Conservation (phyloP, 805 yeast genomes). For the Cyberlindnera mrakii region DNA sequence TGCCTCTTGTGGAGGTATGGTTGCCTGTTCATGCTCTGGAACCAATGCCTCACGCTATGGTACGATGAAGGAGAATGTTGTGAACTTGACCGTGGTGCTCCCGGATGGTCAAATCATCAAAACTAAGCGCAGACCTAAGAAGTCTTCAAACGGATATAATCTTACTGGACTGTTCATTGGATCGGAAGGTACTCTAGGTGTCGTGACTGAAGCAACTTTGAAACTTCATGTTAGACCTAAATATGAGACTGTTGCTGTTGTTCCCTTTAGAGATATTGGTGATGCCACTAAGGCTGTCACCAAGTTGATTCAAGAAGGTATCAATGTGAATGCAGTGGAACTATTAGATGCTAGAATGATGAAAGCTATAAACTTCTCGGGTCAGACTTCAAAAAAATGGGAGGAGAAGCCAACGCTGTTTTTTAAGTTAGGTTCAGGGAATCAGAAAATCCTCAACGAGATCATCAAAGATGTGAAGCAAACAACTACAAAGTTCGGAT, state of each 20-base stretch:
- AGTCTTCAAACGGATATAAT: constrained; percentile 74
- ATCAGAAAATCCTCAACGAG: constrained; percentile 35
- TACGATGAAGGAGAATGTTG: constrained; percentile 68
- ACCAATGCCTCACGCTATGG: constrained; percentile 75
- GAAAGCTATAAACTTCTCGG: constrained; percentile 54
- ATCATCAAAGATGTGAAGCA: constrained; percentile 38
- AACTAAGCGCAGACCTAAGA: constrained; percentile 67
- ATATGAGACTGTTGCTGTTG: constrained; percentile 60
- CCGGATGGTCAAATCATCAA: constrained; percentile 76
- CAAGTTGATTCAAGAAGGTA: constrained; percentile 53
- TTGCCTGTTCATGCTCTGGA: constrained; percentile 73
- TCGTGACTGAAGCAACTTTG: constrained; percentile 71
- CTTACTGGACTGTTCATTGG: constrained; percentile 71
- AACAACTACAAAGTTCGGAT: constrained; percentile 45
- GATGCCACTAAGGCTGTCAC: constrained; percentile 71
- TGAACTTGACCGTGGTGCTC: constrained; percentile 63
- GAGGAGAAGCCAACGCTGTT: constrained; percentile 54
- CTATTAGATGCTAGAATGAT: constrained; percentile 67
- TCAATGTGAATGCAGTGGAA: constrained; percentile 67
- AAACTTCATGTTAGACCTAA: constrained; percentile 60
- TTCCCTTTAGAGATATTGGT: constrained; percentile 57
- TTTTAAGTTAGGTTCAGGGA: constrained; percentile 54
- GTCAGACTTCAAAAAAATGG: constrained; percentile 48
- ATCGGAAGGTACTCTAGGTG: constrained; percentile 74
- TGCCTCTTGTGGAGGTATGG: constrained; percentile 74